phyloP scores from a whole-genome alignment of 1,139 yeast genomes.

The Blastobotrys apis region DNA sequence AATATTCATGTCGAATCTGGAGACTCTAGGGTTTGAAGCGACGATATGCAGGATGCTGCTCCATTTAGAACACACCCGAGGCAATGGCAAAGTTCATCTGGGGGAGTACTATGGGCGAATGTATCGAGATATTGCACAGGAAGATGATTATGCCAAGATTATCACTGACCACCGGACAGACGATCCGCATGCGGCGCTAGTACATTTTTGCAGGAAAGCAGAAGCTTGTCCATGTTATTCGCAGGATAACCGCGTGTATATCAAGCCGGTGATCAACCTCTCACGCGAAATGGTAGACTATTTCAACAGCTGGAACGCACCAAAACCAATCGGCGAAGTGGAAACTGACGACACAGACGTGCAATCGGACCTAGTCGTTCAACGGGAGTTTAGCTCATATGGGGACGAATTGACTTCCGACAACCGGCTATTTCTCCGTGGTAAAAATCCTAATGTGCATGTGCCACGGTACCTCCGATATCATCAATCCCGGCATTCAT shows the following conservation, averaged over 20 bases:
- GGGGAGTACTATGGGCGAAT: conserved; percentile 31
- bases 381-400: too few relatives aligned
- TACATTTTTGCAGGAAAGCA: conserved; percentile 4
- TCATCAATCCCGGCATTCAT: conserved; percentile 54
- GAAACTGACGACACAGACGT: too few relatives aligned
- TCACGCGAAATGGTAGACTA: background rate
- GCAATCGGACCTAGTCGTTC: background rate
- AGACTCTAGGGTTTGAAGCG: conserved; percentile 6
- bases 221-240: conserved; percentile 1
- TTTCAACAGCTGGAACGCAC: background rate
- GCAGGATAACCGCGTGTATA: conserved; percentile 27
- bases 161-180: background rate
- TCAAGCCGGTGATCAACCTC: conserved; percentile 1
- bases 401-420: conserved; percentile 1
- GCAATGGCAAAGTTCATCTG: conserved; percentile 36
- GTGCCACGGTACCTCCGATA: conserved; percentile 33
- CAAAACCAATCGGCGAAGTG: too few relatives aligned
- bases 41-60: background rate
- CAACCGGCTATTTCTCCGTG: background rate
- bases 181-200: background rate
- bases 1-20: background rate
- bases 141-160: background rate
- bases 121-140: conserved; percentile 17
- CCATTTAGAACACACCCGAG: conserved; percentile 1
- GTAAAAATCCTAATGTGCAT: background rate